phyloP scores from a whole-genome alignment of 2,329 filamentous ascomycete genomes.

The Madurella mycetomatis region DNA sequence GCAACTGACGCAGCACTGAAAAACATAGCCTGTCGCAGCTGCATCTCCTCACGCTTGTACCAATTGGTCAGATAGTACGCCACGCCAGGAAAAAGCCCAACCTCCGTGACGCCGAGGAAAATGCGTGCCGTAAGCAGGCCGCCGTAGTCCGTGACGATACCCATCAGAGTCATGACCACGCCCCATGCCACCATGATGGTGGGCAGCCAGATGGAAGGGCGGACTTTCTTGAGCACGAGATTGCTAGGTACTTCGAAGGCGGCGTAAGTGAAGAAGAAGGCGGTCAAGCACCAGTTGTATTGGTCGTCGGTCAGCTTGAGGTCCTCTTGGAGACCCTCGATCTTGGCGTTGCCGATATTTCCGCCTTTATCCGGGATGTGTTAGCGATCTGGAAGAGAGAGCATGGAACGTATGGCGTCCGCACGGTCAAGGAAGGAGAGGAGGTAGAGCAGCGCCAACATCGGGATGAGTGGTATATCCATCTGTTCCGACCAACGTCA shows the following conservation, averaged over 20 bases:
- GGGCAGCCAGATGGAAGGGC: slow-evolving; percentile 71
- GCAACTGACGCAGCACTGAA: slow-evolving; percentile 78
- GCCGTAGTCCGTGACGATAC: slow-evolving; percentile 45
- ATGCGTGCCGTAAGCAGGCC: slow-evolving; percentile 50
- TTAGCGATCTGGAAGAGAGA: background rate
- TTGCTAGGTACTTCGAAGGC: slow-evolving; percentile 76
- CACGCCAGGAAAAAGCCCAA: slow-evolving; percentile 63
- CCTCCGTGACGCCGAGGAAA: slow-evolving; percentile 61
- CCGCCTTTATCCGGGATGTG: slow-evolving; percentile 38
- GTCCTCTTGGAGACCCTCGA: slow-evolving; percentile 51
- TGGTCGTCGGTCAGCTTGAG: slow-evolving; percentile 57
- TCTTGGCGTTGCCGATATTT: slow-evolving; percentile 65
- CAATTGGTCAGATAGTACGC: slow-evolving; percentile 55
- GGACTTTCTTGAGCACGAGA: slow-evolving; percentile 67
- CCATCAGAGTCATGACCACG: slow-evolving; percentile 48
- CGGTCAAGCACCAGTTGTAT: slow-evolving; percentile 65
- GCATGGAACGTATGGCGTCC: slow-evolving; percentile 6
- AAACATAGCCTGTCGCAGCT: slow-evolving; percentile 63
- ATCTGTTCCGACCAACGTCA: slow-evolving; percentile 36
- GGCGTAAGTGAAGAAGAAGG: slow-evolving; percentile 80
- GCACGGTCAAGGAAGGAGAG: slow-evolving; percentile 62
- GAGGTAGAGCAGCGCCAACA: slow-evolving; percentile 64
- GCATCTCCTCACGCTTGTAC: slow-evolving; percentile 55
- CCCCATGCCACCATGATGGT: slow-evolving; percentile 66
- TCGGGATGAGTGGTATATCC: slow-evolving; percentile 50